These are phyloP conservation scores for Tanozyma kutaoensis DNA, from an alignment of 805 yeast species.

Conservation along the genomic window DNA sequence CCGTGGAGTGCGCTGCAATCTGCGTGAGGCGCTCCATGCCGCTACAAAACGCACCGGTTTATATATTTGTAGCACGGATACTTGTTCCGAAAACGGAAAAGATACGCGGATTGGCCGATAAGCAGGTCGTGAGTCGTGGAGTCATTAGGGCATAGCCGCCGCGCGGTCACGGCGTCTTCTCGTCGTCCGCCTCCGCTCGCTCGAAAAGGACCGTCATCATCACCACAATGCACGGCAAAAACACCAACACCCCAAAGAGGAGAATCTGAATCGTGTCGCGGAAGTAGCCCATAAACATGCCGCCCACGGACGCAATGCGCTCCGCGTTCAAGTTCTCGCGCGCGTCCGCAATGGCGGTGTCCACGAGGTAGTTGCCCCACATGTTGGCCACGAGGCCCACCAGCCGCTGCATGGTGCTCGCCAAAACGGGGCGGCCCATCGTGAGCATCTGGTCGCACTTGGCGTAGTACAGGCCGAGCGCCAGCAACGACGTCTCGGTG, in stretches of 20 bases:
- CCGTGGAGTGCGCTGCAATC: conserved; percentile 48
- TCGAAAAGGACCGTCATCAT: no score
- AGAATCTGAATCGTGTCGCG: conserved; percentile 3
- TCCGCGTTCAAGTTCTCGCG: neutral
- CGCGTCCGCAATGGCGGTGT: conserved; percentile 2
- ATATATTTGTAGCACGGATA: no score
- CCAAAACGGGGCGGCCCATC: neutral
- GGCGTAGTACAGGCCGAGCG: no score
- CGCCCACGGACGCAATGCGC: neutral
- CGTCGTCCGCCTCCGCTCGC: no score
- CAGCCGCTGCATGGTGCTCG: neutral
- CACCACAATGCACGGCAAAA: conserved; percentile 4
- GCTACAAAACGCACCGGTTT: no score
- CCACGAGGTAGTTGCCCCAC: conserved; percentile 4
- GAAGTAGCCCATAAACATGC: neutral
- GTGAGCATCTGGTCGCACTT: no score
- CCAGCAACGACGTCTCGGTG: no score
- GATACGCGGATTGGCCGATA: no score
- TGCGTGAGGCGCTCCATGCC: conserved; percentile 63
- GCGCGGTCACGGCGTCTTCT: no score
- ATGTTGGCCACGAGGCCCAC: conserved; percentile 1
- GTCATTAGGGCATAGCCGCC: no score
- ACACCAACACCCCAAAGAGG: conserved; percentile 4
- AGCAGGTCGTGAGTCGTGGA: no score
- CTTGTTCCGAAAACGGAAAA: no score